Conservation (phyloP, 768 basidiomycete genomes). For the Sistotremastrum niveocremeum region DNA sequence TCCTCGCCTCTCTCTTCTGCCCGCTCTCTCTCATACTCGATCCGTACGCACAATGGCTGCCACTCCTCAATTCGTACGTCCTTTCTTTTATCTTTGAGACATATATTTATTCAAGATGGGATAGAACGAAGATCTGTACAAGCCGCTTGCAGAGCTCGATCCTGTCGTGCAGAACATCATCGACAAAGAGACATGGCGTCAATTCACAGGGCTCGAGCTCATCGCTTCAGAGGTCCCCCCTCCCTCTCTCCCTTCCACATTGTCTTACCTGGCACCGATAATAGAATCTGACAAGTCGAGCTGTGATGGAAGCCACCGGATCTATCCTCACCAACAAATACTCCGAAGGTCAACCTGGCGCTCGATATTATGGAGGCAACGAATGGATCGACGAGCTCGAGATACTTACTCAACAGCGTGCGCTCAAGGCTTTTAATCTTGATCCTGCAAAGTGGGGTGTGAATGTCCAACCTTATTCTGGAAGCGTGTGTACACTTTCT, state of each 20-base stretch:
- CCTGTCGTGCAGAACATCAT: constrained; percentile 95
- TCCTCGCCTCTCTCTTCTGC: too few species aligned
- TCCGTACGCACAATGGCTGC: constrained; percentile 18
- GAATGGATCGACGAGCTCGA: constrained; percentile 97
- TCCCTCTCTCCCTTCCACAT: constrained; percentile 4
- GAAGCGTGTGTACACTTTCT: constrained; percentile 43
- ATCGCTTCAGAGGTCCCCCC: constrained; percentile 87
- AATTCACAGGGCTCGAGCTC: constrained; percentile 94
- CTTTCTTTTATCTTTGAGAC: not conserved
- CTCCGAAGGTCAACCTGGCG: constrained; percentile 97
- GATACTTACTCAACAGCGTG: constrained; percentile 86
- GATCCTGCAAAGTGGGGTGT: constrained; percentile 92
- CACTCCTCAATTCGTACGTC: constrained; percentile 50
- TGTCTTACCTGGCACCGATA: too few species aligned
- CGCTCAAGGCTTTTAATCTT: constrained; percentile 90
- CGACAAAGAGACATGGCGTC: constrained; percentile 98
- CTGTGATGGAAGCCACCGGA: constrained; percentile 96
- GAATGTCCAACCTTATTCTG: constrained; percentile 98
- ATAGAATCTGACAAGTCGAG: constrained; percentile 91
- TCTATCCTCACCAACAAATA: constrained; percentile 99
- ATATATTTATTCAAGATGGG: not conserved
- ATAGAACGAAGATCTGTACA: constrained; percentile 88
- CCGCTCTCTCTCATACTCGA: too few species aligned
- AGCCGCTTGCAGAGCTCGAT: constrained; percentile 79
- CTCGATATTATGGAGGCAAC: constrained; percentile 95